Evolutionary conservation across 495 filamentous ascomycete species (phyloP).

Genomic region (Staphylotrichum tortipilum): DNA sequence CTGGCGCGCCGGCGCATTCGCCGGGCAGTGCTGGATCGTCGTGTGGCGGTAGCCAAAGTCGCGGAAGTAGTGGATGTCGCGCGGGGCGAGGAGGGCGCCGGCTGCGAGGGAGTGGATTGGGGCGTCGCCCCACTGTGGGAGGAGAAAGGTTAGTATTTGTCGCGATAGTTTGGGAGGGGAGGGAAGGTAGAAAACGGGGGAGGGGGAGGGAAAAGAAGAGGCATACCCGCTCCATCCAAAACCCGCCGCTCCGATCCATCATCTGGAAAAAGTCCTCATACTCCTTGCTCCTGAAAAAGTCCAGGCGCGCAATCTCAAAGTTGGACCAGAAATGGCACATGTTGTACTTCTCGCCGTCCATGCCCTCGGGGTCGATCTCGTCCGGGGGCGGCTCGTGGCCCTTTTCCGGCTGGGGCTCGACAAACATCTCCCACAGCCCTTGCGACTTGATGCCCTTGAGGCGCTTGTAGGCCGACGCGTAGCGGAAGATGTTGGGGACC

Average conservation of each 20-base stretch:
- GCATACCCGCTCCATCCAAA: slow-evolving; percentile 96
- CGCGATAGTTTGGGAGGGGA: background rate
- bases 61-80: slow-evolving; percentile 97
- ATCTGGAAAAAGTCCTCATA: slow-evolving; percentile 99
- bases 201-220: background rate
- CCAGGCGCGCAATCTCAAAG: slow-evolving; percentile 92
- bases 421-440: slow-evolving; percentile 98
- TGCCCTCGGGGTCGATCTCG: slow-evolving; percentile 82
- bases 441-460: slow-evolving; percentile 82
- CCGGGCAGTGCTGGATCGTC: slow-evolving; percentile 97
- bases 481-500: slow-evolving; percentile 97
- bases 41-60: slow-evolving; percentile 98
- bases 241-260: slow-evolving; percentile 97
- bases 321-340: slow-evolving; percentile 99
- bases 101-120: slow-evolving; percentile 97
- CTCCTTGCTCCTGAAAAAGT: slow-evolving; percentile 91
- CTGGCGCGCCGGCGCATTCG: slow-evolving; percentile 88
- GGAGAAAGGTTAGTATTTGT: too few species aligned
- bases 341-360: slow-evolving; percentile 98
- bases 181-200: background rate
- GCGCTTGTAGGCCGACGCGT: slow-evolving; percentile 98
- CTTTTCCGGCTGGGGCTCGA: slow-evolving; percentile 60
- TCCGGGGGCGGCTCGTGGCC: slow-evolving; percentile 51
- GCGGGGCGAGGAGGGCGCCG: slow-evolving; percentile 70
- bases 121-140: slow-evolving; percentile 87